Evolutionary conservation across 164 flowering plant genomes (phyloP), one percentile per base, ranked within the genome.

Genomic region (Piper betle): DNA sequence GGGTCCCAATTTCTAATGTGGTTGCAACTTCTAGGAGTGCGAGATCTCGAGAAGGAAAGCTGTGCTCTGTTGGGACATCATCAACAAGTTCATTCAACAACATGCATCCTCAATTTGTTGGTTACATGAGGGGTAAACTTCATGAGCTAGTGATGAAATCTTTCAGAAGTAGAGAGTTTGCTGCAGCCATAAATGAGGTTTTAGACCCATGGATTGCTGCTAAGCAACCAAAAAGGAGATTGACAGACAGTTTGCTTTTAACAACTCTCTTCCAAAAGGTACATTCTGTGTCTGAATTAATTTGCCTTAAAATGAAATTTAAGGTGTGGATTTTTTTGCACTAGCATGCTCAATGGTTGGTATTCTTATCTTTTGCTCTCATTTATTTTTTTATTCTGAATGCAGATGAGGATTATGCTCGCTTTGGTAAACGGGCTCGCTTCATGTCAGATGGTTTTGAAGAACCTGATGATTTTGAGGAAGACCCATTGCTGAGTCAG

Each of bases 131-230:
- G 54, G 97, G 93, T 37, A 94, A 81, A 76, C 83, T 94, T 37
- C 99, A 94, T 75, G 96, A 88, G 66, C 70, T 94, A 77, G 97
- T 94, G 38, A 94, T 94, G 99, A 90, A 83, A 74, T 83, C 92
- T n/a, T 90, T 78, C 73, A 90, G 81, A 77, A 90, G 87, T 61
- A 73, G 99, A 61, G 97, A 90, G 73, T 86, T 93, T 77, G 88
- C 96, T 64, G 87, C 91, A 52, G 90, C 96, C 39, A 80, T 90
- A 69, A 86, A 90, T 82, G 97, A 90, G 73, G 92, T 86, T 39
- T 76, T 93, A 74, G 95, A 93, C 71, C 91, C 97, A 55, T 93
- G 99, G 99, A 85, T 94, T 57, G 79, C 66, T 77, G 80, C 81
- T 7, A 84, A 76, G 72, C 98, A 86, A 65, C 90, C 90, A 39